Percentiles rank a stretch among this genome's conserved stretches.
Evolutionary conservation across 805 yeast genomes (phyloP).

Genomic region (Saturnispora sekii): DNA sequence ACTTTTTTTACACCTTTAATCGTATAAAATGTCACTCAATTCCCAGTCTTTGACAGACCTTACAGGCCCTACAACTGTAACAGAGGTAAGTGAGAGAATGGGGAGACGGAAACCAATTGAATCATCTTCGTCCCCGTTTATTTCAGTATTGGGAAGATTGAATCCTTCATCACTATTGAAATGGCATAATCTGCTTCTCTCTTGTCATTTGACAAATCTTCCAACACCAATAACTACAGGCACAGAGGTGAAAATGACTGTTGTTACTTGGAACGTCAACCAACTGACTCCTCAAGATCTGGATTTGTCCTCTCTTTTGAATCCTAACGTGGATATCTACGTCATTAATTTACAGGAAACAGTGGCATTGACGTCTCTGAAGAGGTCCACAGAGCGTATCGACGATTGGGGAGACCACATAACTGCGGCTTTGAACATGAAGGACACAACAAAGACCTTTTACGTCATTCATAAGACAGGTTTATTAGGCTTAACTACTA

Average conservation of each 20-base stretch:
- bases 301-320: background rate
- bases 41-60: background rate
- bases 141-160: constrained; percentile 5
- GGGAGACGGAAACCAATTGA: background rate
- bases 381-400: constrained; percentile 27
- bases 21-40: too few species aligned
- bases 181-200: constrained; percentile 13
- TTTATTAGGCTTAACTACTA: constrained; percentile 42
- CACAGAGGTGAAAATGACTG: background rate
- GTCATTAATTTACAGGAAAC: constrained; percentile 43
- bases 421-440: constrained; percentile 15
- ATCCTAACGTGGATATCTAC: constrained; percentile 25
- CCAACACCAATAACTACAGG: constrained; percentile 6
- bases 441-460: constrained; percentile 18
- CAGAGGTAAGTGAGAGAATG: background rate
- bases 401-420: constrained; percentile 27
- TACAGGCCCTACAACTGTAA: constrained; percentile 1
- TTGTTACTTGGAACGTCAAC: constrained; percentile 33
- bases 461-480: constrained; percentile 35
- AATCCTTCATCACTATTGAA: constrained; percentile 23
- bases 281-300: constrained; percentile 14
- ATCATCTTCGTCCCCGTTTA: constrained; percentile 1
- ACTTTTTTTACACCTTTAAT: too few species aligned
- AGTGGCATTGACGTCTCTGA: constrained; percentile 35
- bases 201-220: constrained; percentile 5